phyloP scores from a whole-genome alignment of 805 yeast genomes.

The Saturnispora hagleri region DNA sequence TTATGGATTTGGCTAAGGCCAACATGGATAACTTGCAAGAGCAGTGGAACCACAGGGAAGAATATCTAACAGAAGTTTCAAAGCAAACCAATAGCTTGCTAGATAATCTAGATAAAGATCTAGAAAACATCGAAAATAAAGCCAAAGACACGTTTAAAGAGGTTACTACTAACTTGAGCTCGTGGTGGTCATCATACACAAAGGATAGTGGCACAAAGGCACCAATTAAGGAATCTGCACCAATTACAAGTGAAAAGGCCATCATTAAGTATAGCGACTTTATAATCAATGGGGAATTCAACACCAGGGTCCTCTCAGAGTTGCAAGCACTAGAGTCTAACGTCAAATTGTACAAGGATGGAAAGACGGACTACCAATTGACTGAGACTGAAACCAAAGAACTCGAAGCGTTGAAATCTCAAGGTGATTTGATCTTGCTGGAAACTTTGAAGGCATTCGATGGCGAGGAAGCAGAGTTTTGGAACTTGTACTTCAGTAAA shows the following conservation, averaged over 20 bases:
- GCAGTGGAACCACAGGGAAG: conserved; percentile 4
- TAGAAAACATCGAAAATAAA: conserved; percentile 2
- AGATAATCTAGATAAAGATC: conserved; percentile 3
- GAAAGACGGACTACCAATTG: background rate
- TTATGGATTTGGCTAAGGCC: conserved; percentile 3
- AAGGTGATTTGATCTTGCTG: background rate
- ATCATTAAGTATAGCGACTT: background rate
- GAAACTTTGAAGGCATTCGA: background rate
- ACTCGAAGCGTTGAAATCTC: background rate
- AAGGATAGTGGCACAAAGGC: background rate
- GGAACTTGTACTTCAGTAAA: background rate
- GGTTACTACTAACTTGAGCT: background rate
- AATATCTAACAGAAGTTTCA: background rate
- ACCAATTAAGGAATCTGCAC: background rate
- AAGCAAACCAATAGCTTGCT: background rate
- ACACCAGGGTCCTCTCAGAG: conserved; percentile 3
- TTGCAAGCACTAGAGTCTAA: conserved; percentile 2
- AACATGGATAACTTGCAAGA: background rate
- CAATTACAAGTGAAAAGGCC: background rate
- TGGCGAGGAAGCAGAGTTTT: background rate
- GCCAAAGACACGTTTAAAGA: conserved; percentile 4
- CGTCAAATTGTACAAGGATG: background rate
- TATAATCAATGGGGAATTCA: background rate
- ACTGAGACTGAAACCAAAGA: background rate
- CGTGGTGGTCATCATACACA: conserved; percentile 2